Evolutionary conservation across 2,329 filamentous ascomycete species (phyloP), one percentile per base, ranked within the genome.

Genomic region (Neoarthrinium moseri): DNA sequence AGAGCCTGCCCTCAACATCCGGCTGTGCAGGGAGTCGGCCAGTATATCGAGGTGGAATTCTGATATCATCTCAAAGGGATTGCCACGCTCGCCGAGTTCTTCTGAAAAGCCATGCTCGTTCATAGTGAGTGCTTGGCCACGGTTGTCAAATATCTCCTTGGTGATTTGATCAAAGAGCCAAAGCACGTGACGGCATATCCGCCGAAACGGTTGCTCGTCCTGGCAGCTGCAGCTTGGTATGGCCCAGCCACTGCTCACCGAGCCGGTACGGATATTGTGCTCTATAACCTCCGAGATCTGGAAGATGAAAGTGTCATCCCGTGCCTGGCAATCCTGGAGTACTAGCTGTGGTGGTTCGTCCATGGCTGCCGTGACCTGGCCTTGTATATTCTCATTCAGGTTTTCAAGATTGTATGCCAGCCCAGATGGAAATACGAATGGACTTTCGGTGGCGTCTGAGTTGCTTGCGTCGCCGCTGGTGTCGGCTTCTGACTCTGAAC

Each of bases 91-190:
- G 0, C 70, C 71, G 22, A 78, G 67, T 51, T 76, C 71, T 7
- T 66, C 58, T 1, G 75, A 61, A 39, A 69, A 73, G 3, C 76
- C 77, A 7, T 63, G 51, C 2, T 62, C 43, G 2, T 62, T 70
- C 64, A 80, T 66, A 20, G 59, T 71, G 35, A 78, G 60, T 17
- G 71, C 65, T 12, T 64, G 57, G 5, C 59, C 61, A 29, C 68
- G 64, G 32, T 67, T 60, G 49, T 72, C 71, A 4, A 75, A 56
- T 3, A 71, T 69, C 54, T 78, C 71, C 43, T 70, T 71, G 17
- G 72, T 66, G 23, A 81, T 66, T 54, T 72, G 72, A 58, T 81
- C 78, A 38, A 78, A 68, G 12, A 81, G 65, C 76, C 77, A 80
- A 22, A 81, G 58, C 23, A 78, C 60, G 49, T 81, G 78, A 10